Base-by-base conservation (phyloP, 73 alveolate genomes). In the Uronychia binucleata region DNA sequence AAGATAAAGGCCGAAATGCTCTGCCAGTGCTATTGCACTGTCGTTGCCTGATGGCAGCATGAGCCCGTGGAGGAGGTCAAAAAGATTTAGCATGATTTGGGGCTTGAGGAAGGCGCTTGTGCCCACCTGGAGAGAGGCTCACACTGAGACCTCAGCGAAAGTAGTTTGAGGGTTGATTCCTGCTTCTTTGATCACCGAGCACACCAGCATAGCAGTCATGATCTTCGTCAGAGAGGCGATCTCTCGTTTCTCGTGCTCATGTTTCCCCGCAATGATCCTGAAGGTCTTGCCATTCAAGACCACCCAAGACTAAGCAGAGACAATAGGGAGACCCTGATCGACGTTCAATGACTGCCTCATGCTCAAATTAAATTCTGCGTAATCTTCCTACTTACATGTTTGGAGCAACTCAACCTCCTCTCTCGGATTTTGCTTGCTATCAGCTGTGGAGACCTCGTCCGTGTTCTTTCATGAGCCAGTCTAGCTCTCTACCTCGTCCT, bases 41-140 rank as follows among this genome's bases (percentile, higher is more conserved):
- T 94, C 98, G 79, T 94, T 94, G n/a, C 98, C 98, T 31, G 95
- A 85, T 19, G 98, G 98, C 25, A 94, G 86, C 98, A 94, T 92
- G 84, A 94, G 75, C 26, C 94, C 98, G 79, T 92, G 93, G 30
- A 94, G 79, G 0, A 94, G 85, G 46, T 94, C 96, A 79, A 86
- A 77, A n/a, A 94, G 85, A n/a, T 86, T 83, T 1, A 93, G 33
- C 27, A 46, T 58, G 80, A 93, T 96, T 1, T 95, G 91, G 26
- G 57, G 87, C 75, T 77, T 82, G 8, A 93, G 84, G 46, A 59
- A 60, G 5, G 98, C 92, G 30, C 90, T 31, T 19, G 97, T 94
- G 30, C 98, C 98, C 19, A 79, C 82, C 26, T 86, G 57, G 29
- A 35, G 14, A 0, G 90, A 77, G 35, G 95, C 86, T 29, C 33